Evolutionary conservation across 768 basidiomycete genomes (phyloP).

Genomic region (Leccinellum albellum): DNA sequence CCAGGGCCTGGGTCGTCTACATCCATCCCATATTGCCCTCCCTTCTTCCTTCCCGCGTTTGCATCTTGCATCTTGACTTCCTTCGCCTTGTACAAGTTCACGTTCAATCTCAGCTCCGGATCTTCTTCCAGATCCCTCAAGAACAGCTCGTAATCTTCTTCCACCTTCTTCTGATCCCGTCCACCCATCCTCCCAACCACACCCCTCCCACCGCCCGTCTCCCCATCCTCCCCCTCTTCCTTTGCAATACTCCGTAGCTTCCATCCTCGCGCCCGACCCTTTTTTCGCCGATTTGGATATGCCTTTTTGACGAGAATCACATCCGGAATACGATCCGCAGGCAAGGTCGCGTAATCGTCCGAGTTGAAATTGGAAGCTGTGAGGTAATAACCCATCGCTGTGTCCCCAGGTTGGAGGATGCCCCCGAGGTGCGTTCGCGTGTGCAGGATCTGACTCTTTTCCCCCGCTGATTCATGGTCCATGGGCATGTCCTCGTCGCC

Average conservation of each 20-base stretch:
- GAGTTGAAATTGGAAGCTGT: conserved; percentile 92
- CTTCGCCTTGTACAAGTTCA: conserved; percentile 81
- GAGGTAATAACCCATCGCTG: conserved; percentile 87
- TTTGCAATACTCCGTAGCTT: conserved; percentile 88
- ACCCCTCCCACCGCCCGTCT: conserved; percentile 72
- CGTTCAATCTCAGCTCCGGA: conserved; percentile 78
- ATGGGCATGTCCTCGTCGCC: conserved; percentile 49
- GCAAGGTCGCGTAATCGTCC: conserved; percentile 71
- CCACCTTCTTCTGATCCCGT: conserved; percentile 86
- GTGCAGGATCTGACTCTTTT: conserved; percentile 80
- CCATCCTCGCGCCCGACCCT: conserved; percentile 82
- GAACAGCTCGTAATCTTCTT: conserved; percentile 96
- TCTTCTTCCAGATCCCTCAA: conserved; percentile 93
- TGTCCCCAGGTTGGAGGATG: conserved; percentile 91
- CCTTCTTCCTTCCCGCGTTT: conserved; percentile 15
- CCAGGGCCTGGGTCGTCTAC: conserved; percentile 49
- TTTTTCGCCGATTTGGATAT: conserved; percentile 91
- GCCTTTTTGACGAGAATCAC: conserved; percentile 93
- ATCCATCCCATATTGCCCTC: conserved; percentile 51
- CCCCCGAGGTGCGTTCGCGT: conserved; percentile 95
- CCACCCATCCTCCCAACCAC: conserved; percentile 91
- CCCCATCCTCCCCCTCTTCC: conserved; percentile 84
- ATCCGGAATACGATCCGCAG: conserved; percentile 72
- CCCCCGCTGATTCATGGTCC: conserved; percentile 58
- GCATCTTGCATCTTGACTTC: conserved; percentile 52